Conservation (phyloP, 345 rosid genomes). For the Citrus maxima region DNA sequence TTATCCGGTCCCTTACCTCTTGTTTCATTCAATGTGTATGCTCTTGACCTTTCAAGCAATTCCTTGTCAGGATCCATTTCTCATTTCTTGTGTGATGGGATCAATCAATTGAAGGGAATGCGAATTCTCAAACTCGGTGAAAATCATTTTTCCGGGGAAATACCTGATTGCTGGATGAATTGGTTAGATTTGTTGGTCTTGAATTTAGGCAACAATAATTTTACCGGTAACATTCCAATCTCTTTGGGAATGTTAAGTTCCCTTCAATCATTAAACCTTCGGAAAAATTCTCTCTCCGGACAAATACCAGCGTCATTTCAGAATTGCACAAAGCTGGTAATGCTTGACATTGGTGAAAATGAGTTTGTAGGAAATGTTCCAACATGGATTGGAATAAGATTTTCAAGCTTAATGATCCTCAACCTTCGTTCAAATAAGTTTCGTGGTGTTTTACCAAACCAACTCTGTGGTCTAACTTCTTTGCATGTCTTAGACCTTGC, state of each 20-base stretch:
- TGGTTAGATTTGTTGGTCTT: background rate
- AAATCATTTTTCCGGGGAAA: conserved; percentile 24
- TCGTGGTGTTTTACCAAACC: conserved; percentile 16
- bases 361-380: conserved; percentile 6
- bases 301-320: background rate
- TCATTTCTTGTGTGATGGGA: conserved; percentile 20
- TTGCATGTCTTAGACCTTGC: conserved; percentile 18
- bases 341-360: background rate
- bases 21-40: background rate
- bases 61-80: background rate
- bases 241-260: background rate
- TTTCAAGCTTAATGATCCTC: background rate
- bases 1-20: conserved; percentile 20
- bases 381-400: conserved; percentile 8
- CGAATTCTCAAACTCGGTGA: conserved; percentile 31
- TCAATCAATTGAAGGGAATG: background rate
- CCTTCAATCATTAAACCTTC: background rate
- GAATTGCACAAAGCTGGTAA: background rate
- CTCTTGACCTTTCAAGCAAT: conserved; percentile 16
- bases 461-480: conserved; percentile 4
- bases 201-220: conserved; percentile 4
- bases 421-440: conserved; percentile 21
- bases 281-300: too few relatives aligned
- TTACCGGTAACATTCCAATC: background rate
- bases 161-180: conserved; percentile 27